Percentiles rank a stretch among this genome's conserved stretches.
Conservation (phyloP, 2,329 filamentous ascomycete species). For the Diaporthe velutina region DNA sequence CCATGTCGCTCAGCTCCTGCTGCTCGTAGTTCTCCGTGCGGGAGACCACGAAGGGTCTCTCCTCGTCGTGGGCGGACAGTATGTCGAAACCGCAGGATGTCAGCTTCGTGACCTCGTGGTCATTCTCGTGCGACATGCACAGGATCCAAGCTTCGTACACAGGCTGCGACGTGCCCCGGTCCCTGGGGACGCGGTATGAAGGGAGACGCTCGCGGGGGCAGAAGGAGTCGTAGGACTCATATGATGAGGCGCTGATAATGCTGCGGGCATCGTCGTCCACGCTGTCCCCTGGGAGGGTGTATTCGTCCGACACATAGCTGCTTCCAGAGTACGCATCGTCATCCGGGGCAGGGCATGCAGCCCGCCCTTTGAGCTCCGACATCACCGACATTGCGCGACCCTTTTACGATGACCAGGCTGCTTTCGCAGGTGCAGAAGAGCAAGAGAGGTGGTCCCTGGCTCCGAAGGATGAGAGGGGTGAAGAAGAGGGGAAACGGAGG, state of each 20-base stretch:
- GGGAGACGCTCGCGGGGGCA: constrained; percentile 10
- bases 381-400: background rate
- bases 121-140: constrained; percentile 35
- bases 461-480: background rate
- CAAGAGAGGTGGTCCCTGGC: background rate
- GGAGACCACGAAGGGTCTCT: constrained; percentile 5
- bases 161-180: constrained; percentile 40
- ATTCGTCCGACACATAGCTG: constrained; percentile 32
- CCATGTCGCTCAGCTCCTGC: constrained; percentile 43
- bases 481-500: background rate
- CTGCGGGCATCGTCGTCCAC: constrained; percentile 30
- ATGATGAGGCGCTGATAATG: background rate
- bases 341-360: constrained; percentile 5
- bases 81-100: constrained; percentile 42
- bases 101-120: constrained; percentile 30
- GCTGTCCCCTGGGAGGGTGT: constrained; percentile 12
- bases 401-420: background rate
- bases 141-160: constrained; percentile 48
- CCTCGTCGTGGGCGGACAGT: background rate
- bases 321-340: background rate
- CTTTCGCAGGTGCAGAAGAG: background rate
- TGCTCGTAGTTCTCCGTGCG: constrained; percentile 40
- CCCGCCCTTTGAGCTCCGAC: background rate
- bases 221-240: constrained; percentile 24
- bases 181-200: constrained; percentile 37